Evolutionary conservation across 1,284 basidiomycete species (phyloP).

Genomic region (Schizophyllum amplum): DNA sequence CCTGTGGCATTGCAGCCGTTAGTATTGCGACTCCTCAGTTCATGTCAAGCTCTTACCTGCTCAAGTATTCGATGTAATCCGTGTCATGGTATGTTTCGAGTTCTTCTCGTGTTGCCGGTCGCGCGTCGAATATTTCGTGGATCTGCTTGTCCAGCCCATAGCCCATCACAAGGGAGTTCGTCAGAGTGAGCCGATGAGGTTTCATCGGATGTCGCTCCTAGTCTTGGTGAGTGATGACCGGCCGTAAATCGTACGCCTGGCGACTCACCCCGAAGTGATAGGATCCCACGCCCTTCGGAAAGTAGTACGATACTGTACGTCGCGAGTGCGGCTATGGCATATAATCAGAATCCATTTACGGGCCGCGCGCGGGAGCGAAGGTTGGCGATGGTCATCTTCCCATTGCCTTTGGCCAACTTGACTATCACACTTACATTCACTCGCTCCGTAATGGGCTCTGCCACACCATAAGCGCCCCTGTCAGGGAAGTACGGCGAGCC

Average conservation of each 20-base stretch:
- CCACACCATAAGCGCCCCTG: slow-evolving; percentile 54
- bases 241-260: neutral
- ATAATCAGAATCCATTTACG: neutral
- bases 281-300: slow-evolving; percentile 88
- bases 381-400: no score
- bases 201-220: slow-evolving; percentile 99
- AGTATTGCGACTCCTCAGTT: no score
- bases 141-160: slow-evolving; percentile 97
- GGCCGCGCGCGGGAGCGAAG: no score
- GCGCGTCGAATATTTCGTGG: slow-evolving; percentile 84
- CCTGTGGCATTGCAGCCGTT: slow-evolving; percentile 34
- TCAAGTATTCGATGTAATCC: slow-evolving; percentile 94
- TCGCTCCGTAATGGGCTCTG: slow-evolving; percentile 66
- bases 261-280: slow-evolving; percentile 87
- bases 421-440: slow-evolving; percentile 47
- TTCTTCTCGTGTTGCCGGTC: slow-evolving; percentile 84
- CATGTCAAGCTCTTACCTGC: slow-evolving; percentile 45
- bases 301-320: slow-evolving; percentile 92
- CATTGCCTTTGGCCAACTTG: slow-evolving; percentile 5
- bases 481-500: slow-evolving; percentile 66
- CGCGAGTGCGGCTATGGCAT: slow-evolving; percentile 67
- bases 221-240: slow-evolving; percentile 8
- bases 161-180: slow-evolving; percentile 92
- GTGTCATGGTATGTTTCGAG: slow-evolving; percentile 87
- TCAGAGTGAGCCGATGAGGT: slow-evolving; percentile 89